phyloP scores from a whole-genome alignment of 495 filamentous ascomycete genomes.

The Xylaria longipes region DNA sequence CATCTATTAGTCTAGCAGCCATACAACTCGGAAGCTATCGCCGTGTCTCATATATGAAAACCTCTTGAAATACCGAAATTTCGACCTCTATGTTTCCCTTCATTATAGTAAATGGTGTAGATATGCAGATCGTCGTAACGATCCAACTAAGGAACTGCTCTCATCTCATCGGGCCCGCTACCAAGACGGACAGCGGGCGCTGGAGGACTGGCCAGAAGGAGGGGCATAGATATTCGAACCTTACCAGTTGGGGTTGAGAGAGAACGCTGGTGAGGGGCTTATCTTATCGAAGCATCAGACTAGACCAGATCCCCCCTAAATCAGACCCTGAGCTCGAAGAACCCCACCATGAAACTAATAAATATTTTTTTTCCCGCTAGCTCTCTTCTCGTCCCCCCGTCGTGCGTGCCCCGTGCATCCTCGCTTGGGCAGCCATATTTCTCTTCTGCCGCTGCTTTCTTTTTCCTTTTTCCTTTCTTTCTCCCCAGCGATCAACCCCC shows the following conservation, averaged over 20 bases:
- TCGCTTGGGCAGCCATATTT: conserved; percentile 21
- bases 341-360: conserved; percentile 26
- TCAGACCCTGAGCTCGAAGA: neutral
- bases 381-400: conserved; percentile 8
- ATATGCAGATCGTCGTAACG: no score
- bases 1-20: neutral
- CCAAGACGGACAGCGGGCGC: neutral
- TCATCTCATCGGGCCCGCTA: neutral
- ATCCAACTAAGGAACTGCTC: no score
- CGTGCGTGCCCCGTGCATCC: conserved; percentile 16
- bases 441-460: neutral
- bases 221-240: neutral
- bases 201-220: neutral
- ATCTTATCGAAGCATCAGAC: conserved; percentile 21
- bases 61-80: neutral
- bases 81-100: neutral
- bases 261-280: neutral
- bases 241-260: no score
- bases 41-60: neutral
- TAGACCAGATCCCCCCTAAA: neutral
- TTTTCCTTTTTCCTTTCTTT: neutral
- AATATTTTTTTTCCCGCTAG: conserved; percentile 22
- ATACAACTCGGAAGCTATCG: neutral
- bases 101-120: no score
- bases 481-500: neutral